Percentiles rank a stretch among this genome's conserved stretches.
These are phyloP conservation scores for Beauveria caledonica DNA, from an alignment of 2,329 filamentous ascomycete species.

Conservation along the genomic window DNA sequence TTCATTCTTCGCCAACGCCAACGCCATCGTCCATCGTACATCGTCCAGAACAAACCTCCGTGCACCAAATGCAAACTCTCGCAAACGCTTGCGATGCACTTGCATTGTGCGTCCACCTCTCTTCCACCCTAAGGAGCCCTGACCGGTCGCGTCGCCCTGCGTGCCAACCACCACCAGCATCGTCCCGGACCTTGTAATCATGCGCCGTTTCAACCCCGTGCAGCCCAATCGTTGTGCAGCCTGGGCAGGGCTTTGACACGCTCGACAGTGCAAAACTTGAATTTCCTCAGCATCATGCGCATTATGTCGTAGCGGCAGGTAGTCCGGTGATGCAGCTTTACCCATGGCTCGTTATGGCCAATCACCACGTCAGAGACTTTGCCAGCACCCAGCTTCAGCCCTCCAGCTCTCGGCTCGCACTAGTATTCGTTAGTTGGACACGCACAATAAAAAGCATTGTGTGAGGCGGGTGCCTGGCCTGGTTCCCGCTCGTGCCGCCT, in stretches of 20 bases:
- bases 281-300: background rate
- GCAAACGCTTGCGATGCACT: background rate
- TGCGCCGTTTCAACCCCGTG: background rate
- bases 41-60: background rate
- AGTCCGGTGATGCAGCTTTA: slow-evolving; percentile 1
- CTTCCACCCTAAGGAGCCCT: background rate
- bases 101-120: background rate
- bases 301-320: background rate
- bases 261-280: background rate
- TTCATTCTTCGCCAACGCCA: background rate
- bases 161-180: background rate
- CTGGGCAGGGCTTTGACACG: background rate
- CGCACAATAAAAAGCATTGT: slow-evolving; percentile 4
- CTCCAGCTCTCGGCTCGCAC: background rate
- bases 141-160: background rate
- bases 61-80: background rate
- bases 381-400: background rate
- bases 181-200: background rate
- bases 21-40: background rate
- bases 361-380: background rate
- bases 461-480: slow-evolving; percentile 7
- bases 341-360: background rate
- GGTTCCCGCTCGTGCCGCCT: slow-evolving; percentile 8
- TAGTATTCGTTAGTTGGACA: too few relatives aligned
- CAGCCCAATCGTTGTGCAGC: background rate